Percentiles rank a stretch among this genome's conserved stretches.
phyloP scores from a whole-genome alignment of 2,329 filamentous ascomycete species.

The Curvularia spicifera region DNA sequence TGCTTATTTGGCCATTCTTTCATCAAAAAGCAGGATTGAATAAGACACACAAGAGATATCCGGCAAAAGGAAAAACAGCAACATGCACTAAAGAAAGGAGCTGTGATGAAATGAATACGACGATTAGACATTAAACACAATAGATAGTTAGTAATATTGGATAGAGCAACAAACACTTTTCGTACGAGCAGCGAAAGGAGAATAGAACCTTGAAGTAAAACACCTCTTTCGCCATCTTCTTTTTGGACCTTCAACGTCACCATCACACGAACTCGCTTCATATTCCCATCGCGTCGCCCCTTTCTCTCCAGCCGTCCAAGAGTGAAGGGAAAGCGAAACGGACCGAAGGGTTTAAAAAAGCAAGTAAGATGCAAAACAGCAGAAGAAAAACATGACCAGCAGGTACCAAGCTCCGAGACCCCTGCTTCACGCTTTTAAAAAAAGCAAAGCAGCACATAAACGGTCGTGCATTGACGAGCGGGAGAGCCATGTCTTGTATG shows the following conservation, averaged over 20 bases:
- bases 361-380: not conserved
- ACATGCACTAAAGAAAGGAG: not conserved
- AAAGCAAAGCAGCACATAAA: not conserved
- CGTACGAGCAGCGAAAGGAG: not conserved
- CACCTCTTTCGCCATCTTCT: not conserved
- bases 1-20: not conserved
- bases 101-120: not conserved
- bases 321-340: not conserved
- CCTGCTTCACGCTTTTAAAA: not conserved
- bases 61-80: not conserved
- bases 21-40: not conserved
- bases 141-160: not conserved
- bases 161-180: not conserved
- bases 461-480: not conserved
- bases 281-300: not conserved
- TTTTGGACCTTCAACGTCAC: not conserved
- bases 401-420: not conserved
- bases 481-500: not conserved
- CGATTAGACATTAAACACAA: not conserved
- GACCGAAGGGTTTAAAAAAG: not conserved
- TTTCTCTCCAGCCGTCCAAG: not conserved
- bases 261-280: not conserved
- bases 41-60: not conserved
- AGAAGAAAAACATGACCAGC: not conserved
- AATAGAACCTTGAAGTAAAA: not conserved